Conservation (phyloP, 2,329 filamentous ascomycete species). For the Cladorrhinum sp. region DNA sequence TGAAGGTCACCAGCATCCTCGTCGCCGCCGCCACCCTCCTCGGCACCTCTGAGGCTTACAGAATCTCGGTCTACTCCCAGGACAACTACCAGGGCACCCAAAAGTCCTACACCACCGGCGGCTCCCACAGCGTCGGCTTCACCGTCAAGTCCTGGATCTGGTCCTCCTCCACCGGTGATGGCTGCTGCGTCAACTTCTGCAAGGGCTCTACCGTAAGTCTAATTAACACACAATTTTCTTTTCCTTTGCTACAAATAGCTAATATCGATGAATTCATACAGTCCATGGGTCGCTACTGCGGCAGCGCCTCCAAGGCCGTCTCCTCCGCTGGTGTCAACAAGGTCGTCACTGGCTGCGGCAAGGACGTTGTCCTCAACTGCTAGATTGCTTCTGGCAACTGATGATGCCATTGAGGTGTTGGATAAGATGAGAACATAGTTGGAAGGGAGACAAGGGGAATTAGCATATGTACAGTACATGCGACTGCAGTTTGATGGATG, state of each 20-base stretch:
- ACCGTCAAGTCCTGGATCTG: conserved; percentile 11
- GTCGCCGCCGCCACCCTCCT: not conserved
- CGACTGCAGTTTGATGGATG: no score
- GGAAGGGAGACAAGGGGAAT: no score
- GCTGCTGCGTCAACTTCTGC: conserved; percentile 5
- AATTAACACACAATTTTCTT: not conserved
- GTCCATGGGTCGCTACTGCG: conserved; percentile 2
- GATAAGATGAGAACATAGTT: no score
- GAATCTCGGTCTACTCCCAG: not conserved
- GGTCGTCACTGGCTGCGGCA: conserved; percentile 8
- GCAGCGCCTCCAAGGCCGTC: conserved; percentile 4
- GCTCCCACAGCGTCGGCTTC: conserved; percentile 5
- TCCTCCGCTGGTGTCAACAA: conserved; percentile 6
- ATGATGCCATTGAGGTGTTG: no score
- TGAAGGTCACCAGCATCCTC: conserved; percentile 3
- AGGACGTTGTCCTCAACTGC: conserved; percentile 4
- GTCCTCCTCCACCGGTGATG: not conserved
- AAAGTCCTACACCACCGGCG: not conserved
- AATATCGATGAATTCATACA: not conserved
- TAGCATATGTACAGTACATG: no score
- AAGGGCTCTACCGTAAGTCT: not conserved
- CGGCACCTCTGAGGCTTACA: conserved; percentile 4
- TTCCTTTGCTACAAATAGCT: not conserved
- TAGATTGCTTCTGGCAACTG: no score
- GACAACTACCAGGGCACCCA: conserved; percentile 9